Percentiles rank a stretch among this genome's conserved stretches.
These are phyloP conservation scores for Carex scoparia DNA, from an alignment of 176 grass and related monocot genomes.

Conservation along the genomic window DNA sequence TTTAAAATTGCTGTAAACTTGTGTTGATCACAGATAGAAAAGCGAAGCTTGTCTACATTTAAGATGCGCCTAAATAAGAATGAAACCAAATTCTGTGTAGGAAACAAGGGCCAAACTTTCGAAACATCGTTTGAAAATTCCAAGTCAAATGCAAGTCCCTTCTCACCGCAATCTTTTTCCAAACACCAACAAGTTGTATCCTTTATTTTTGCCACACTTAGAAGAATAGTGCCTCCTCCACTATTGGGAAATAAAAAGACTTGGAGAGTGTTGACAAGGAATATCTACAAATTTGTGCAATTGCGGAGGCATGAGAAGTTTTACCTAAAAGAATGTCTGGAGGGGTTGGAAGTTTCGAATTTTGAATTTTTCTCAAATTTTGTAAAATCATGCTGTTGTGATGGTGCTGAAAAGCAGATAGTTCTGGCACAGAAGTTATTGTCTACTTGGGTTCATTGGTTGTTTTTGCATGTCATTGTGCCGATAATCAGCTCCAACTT, in stretches of 20 bases:
- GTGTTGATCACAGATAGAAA: neutral
- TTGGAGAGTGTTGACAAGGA: slow-evolving; percentile 64
- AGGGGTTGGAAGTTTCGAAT: slow-evolving; percentile 53
- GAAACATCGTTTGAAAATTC: neutral
- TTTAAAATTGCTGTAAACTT: slow-evolving; percentile 1
- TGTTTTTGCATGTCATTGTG: slow-evolving; percentile 70
- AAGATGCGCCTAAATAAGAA: neutral
- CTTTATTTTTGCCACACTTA: slow-evolving; percentile 71
- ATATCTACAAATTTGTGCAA: slow-evolving; percentile 76
- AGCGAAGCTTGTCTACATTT: neutral
- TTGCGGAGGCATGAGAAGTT: slow-evolving; percentile 55
- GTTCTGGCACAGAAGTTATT: slow-evolving; percentile 49
- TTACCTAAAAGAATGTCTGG: slow-evolving; percentile 50
- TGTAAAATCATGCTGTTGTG: slow-evolving; percentile 47
- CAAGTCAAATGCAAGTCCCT: slow-evolving; percentile 4
- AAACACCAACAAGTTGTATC: slow-evolving; percentile 66
- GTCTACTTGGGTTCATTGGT: slow-evolving; percentile 69
- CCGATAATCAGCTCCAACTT: slow-evolving; percentile 64
- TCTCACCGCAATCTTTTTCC: slow-evolving; percentile 42
- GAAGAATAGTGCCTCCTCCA: slow-evolving; percentile 54
- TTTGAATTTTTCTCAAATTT: slow-evolving; percentile 68
- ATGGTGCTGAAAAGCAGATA: slow-evolving; percentile 27
- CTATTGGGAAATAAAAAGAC: slow-evolving; percentile 60
- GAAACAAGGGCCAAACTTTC: neutral
- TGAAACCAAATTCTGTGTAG: neutral